Base-by-base conservation (phyloP, 192 early-diverging fungal genomes). In the Gaertneriomyces semiglobifer region DNA sequence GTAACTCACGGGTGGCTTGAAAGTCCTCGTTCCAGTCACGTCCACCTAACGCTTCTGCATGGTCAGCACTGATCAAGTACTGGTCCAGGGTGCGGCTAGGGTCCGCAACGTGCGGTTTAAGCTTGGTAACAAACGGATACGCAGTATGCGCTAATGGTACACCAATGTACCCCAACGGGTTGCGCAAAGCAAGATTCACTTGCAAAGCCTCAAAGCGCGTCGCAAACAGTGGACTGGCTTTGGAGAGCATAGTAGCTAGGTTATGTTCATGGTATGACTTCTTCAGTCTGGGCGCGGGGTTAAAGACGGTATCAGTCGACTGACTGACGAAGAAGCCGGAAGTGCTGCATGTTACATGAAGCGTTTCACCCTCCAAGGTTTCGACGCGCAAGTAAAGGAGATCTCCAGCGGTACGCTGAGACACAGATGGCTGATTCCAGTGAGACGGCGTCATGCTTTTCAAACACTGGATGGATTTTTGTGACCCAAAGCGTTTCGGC, bases 1-100 rank as follows among this genome's bases (percentile, higher is more conserved):
- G 93, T 63, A 97, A 81, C 64, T 94, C 92, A 42, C 91, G 86
- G 42, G 91, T 89, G 11, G 86, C 83, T 78, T 96, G 93, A 33
- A 95, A 72, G 72, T 99, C 95, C 63, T 99, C 95, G 75, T 99
- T 98, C 95, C 95, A 99, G 70, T 98, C 95, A 54, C 92, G 90
- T 39, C 85, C 79, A 38, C 85, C 86, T 4, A 90, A 62, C 38
- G 65, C 56, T 6, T 84, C 83, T 4, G 59, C 50, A 12, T 53
- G 53, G 16, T 83, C 81, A 1, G 87, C 84, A 53, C 79, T 81
- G 60, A 79, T 76, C 7, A 92, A 71, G 43, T 84, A 74, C 12
- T 78, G 66, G 66, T 91, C 90, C 41, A 90, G 68, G 18, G 81
- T 80, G 41, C 90, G 87, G 40, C 82, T 75, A 18, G 80, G 61